Evolutionary conservation across 2,329 filamentous ascomycete genomes (phyloP).

Genomic region (Exserohilum rostratum): DNA sequence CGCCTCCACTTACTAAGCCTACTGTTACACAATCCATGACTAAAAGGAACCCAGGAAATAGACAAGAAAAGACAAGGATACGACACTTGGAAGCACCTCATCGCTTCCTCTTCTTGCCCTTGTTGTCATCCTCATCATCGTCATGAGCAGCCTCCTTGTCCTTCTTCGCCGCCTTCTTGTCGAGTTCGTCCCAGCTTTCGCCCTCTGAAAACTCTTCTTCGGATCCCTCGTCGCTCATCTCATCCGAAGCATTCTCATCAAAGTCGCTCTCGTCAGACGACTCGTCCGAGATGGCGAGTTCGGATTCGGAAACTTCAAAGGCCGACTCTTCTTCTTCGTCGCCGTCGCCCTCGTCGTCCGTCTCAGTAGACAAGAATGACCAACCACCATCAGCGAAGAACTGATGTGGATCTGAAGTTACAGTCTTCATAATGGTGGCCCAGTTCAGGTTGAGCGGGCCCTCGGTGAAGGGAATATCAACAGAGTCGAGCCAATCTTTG

Average conservation of each 20-base stretch:
- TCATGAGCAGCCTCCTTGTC: slow-evolving; percentile 62
- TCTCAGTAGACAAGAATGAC: slow-evolving; percentile 88
- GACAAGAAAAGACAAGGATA: not conserved
- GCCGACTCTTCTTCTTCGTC: slow-evolving; percentile 87
- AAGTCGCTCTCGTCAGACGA: slow-evolving; percentile 90
- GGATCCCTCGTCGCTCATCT: slow-evolving; percentile 70
- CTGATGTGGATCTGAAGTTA: slow-evolving; percentile 87
- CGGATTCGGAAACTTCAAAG: slow-evolving; percentile 88
- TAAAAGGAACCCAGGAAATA: not conserved
- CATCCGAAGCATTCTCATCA: slow-evolving; percentile 83
- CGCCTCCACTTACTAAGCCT: not conserved
- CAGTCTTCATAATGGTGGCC: slow-evolving; percentile 99
- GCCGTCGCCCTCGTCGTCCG: slow-evolving; percentile 78
- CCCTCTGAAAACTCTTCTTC: slow-evolving; percentile 64
- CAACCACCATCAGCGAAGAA: slow-evolving; percentile 97
- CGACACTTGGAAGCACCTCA: slow-evolving; percentile 1
- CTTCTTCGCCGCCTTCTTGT: slow-evolving; percentile 78
- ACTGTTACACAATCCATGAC: not conserved
- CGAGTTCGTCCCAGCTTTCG: slow-evolving; percentile 93
- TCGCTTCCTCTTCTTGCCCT: slow-evolving; percentile 72
- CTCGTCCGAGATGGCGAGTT: slow-evolving; percentile 74
- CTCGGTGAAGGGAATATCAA: slow-evolving; percentile 92
- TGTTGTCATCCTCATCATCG: slow-evolving; percentile 60
- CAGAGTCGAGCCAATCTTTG: slow-evolving; percentile 96
- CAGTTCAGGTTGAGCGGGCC: slow-evolving; percentile 98